Conservation (phyloP, 495 filamentous ascomycete genomes). For the Xylaria sp. region DNA sequence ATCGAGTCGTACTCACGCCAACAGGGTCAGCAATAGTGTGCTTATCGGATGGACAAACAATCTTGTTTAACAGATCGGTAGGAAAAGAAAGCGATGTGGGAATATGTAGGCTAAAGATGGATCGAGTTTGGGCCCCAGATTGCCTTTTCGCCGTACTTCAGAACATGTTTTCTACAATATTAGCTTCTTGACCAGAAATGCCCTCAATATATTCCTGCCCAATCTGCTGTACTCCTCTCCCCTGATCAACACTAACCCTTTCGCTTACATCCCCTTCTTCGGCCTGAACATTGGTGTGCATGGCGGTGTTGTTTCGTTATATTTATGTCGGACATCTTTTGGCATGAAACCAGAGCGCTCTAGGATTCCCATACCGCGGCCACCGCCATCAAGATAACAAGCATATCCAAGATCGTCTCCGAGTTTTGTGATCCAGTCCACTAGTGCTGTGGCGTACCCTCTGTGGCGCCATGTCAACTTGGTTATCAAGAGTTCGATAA, state of each 20-base stretch:
- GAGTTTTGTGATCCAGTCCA: conserved; percentile 37
- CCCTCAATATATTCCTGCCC: conserved; percentile 27
- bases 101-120: conserved; percentile 25
- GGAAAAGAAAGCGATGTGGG: background rate
- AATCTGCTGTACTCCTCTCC: background rate
- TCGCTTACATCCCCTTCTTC: conserved; percentile 23
- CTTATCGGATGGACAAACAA: background rate
- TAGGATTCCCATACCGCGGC: conserved; percentile 38
- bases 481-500: conserved; percentile 39
- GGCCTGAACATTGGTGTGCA: conserved; percentile 39
- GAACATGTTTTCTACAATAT: conserved; percentile 16
- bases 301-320: conserved; percentile 36
- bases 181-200: conserved; percentile 22
- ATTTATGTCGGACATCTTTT: conserved; percentile 34
- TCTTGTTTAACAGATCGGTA: background rate
- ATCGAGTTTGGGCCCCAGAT: conserved; percentile 17
- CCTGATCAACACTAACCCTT: background rate
- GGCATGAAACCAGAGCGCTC: conserved; percentile 38
- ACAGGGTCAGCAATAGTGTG: conserved; percentile 9
- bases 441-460: conserved; percentile 37
- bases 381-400: conserved; percentile 40
- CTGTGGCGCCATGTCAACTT: conserved; percentile 33
- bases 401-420: conserved; percentile 34
- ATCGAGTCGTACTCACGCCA: background rate
- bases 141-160: conserved; percentile 17